Evolutionary conservation across 1,284 basidiomycete species (phyloP).

Genomic region (Cutaneotrichosporon sp.): DNA sequence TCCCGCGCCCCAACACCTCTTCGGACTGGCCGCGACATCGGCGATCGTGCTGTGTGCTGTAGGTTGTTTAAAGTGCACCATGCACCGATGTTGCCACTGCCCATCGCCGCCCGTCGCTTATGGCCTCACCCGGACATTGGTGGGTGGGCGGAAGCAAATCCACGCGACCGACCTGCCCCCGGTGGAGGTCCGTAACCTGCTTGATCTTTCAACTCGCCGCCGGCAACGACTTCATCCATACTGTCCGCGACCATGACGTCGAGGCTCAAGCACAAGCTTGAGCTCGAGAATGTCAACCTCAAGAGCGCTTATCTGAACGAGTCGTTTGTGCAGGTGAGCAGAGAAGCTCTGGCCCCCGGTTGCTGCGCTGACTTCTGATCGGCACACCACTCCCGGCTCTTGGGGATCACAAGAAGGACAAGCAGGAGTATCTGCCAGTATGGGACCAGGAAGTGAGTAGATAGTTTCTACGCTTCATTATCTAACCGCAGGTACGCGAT

Average conservation of each 20-base stretch:
- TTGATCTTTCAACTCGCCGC: neutral
- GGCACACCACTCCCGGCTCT: constrained; percentile 87
- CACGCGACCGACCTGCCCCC: neutral
- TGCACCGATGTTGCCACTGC: too few relatives aligned
- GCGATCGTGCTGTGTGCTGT: neutral
- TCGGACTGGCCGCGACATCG: neutral
- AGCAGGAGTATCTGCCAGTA: constrained; percentile 85
- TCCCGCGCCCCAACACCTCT: neutral
- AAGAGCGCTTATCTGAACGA: constrained; percentile 74
- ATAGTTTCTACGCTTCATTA: neutral
- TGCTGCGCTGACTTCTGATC: constrained; percentile 54
- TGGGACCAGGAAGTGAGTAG: constrained; percentile 88
- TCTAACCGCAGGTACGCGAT: constrained; percentile 65
- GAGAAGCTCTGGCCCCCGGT: constrained; percentile 32
- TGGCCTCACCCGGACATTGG: neutral
- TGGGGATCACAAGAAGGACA: constrained; percentile 74
- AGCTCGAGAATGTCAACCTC: constrained; percentile 67
- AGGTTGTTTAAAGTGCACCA: too few relatives aligned
- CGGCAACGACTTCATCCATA: neutral
- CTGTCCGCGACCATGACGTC: constrained; percentile 48
- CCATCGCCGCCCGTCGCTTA: too few relatives aligned
- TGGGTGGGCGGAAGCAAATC: neutral
- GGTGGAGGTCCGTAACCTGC: neutral
- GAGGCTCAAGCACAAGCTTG: constrained; percentile 60
- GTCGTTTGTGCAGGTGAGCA: constrained; percentile 71